Evolutionary conservation across 192 early-diverging fungal species (phyloP), one percentile per base, ranked within the genome.

Genomic region (Oehlia diaphana): DNA sequence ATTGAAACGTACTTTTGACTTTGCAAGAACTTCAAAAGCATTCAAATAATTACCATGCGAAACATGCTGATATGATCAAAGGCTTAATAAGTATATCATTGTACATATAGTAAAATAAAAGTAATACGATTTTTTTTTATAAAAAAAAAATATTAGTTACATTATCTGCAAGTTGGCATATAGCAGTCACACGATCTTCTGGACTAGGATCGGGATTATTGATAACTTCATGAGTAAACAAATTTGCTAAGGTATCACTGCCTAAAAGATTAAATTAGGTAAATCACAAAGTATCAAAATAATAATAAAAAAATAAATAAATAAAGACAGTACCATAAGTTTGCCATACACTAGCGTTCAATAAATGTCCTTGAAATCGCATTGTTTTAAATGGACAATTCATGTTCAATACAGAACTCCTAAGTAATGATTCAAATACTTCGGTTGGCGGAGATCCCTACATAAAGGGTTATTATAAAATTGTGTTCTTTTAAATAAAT

Each of bases 371-470:
- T 61, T 79, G 77, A 35, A 28, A 39, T 28, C 39, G 19, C 66
- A 79, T 63, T 12, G 44, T 63, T 23, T 71, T 71, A 28, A 64
- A 63, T 53, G 67, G 50, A 61, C 53, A 64, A 47, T 77, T 77
- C 13, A 71, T 21, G 39, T 79, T 79, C 35, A 79, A 79, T 1
- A 63, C 49, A 42, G 67, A 71, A 23, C 77, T 79, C 37, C 37
- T 21, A 69, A 79, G 53, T 31, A 79, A 71, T 8, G 77, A 79
- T 26, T 79, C 77, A 37, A 68, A 79, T 42, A 79, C 77, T 42
- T 68, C 44, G 2, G 68, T 71, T 10, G 77, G 77, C 19, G 77
- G 44, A 39, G 62, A 44, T 13, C 77, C 77, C 77, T 79, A 68
- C 9, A 33, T 19, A 58, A 58, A 33, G 9, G 6, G 31, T 21